Base-by-base conservation (phyloP, 2,329 filamentous ascomycete genomes). In the Talaromyces rugulosus region DNA sequence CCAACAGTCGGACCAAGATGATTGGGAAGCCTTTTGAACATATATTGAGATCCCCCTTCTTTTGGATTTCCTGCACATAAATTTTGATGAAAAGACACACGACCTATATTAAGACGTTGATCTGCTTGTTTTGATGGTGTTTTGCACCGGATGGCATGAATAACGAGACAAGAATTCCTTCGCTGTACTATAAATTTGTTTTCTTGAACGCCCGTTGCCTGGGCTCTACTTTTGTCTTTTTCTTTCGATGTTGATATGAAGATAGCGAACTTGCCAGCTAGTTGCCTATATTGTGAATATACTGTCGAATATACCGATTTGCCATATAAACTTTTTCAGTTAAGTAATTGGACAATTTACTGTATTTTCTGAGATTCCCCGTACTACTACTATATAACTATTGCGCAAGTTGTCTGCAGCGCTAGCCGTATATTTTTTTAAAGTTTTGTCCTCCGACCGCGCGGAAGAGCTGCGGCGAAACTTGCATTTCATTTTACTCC, bases 1-100 rank as follows among this genome's bases (percentile, higher is more conserved):
- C 57, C 40, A 44, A 14, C 52, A 63, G 36, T 34, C 61, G 30
- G 63, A 60, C 28, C 55, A 63, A 23, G 61, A 62, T 23, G 60
- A 63, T 12, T 64, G 63, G 63, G 60, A 61, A 34, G 33, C 63
- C 18, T 62, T 62, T 16, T 62, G n/a, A 56, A 36, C 6, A 23
- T 30, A 31, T n/a, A 51, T 30, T n/a, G 44, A 47, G 44, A 47
- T 27, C 44, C 44, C 11, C 44, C 23, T 47, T 47, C 23, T 16
- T 59, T 59, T 31, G 53, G 56, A 7, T 33, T 61, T 28, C 58
- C 51, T 60, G 58, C 50, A 60, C 27, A 60, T 60, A 54, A 14
- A 30, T 42, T 51, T 36, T 58, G 44, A 58, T 28, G 50, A 62
- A 30, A 47, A 54, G 23, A 55, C 51, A 53, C 30, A 58, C 50